phyloP scores from a whole-genome alignment of 768 basidiomycete genomes.

The Leccinum truebloodii region DNA sequence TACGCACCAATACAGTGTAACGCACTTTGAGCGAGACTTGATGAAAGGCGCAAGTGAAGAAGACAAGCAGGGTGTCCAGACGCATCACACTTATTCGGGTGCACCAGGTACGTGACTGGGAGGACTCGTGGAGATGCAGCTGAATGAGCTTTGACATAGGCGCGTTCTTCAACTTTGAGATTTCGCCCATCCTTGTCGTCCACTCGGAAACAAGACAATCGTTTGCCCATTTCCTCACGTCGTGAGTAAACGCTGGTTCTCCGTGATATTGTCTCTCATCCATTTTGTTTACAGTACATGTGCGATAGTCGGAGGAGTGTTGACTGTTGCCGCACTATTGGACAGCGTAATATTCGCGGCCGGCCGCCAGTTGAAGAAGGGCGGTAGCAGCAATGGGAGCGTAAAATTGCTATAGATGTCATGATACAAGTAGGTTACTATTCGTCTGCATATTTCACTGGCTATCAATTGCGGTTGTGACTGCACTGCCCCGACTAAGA shows the following conservation, averaged over 20 bases:
- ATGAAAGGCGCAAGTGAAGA: slow-evolving; percentile 58
- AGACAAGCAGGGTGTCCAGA: slow-evolving; percentile 61
- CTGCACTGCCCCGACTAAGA: slow-evolving; percentile 1
- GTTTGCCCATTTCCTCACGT: slow-evolving; percentile 97
- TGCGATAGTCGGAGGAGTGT: slow-evolving; percentile 95
- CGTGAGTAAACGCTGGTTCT: slow-evolving; percentile 54
- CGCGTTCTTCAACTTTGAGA: slow-evolving; percentile 92
- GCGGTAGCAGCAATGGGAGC: slow-evolving; percentile 31
- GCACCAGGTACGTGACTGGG: slow-evolving; percentile 53
- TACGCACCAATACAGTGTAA: slow-evolving; percentile 94
- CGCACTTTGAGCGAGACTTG: slow-evolving; percentile 94
- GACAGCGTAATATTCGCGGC: slow-evolving; percentile 89
- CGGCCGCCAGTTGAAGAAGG: slow-evolving; percentile 70
- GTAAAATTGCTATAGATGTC: slow-evolving; percentile 34
- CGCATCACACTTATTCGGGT: slow-evolving; percentile 74
- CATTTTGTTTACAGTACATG: slow-evolving; percentile 63
- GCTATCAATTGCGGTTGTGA: slow-evolving; percentile 15
- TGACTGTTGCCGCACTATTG: slow-evolving; percentile 89
- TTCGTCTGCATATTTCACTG: slow-evolving; percentile 11
- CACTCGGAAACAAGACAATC: slow-evolving; percentile 91
- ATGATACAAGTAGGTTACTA: slow-evolving; percentile 8
- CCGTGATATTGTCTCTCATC: neutral
- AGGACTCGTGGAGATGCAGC: neutral
- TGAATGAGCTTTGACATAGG: slow-evolving; percentile 39
- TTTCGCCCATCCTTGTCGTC: slow-evolving; percentile 93